A percentile compares a stretch with the other conserved stretches of the same genome.
Conservation (phyloP, 2,329 filamentous ascomycete species). For the Xylaria sp. region DNA sequence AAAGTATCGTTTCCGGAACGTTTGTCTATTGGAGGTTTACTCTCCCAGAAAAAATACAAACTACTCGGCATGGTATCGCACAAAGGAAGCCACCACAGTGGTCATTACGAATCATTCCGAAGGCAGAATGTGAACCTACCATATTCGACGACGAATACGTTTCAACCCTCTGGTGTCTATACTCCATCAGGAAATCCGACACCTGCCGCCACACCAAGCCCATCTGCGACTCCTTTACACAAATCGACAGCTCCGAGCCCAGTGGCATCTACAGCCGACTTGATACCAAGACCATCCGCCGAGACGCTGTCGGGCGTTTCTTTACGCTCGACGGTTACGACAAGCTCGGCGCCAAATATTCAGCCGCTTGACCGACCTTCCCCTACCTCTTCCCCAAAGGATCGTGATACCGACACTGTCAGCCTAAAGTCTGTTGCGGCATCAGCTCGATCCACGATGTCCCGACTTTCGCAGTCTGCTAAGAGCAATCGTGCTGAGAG, state of each 20-base stretch:
- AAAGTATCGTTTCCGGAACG: slow-evolving; percentile 93
- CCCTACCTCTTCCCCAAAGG: slow-evolving; percentile 47
- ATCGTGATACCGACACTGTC: slow-evolving; percentile 61
- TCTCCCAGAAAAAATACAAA: slow-evolving; percentile 83
- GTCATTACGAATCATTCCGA: slow-evolving; percentile 96
- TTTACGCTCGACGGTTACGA: slow-evolving; percentile 43
- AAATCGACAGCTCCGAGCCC: slow-evolving; percentile 56
- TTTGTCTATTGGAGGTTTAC: slow-evolving; percentile 82
- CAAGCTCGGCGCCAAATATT: slow-evolving; percentile 38
- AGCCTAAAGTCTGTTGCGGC: slow-evolving; percentile 68
- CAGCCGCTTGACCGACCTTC: slow-evolving; percentile 36
- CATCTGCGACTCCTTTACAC: slow-evolving; percentile 58
- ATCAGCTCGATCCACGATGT: slow-evolving; percentile 66
- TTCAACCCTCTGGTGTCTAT: slow-evolving; percentile 79
- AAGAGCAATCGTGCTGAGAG: slow-evolving; percentile 49
- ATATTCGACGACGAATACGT: slow-evolving; percentile 83
- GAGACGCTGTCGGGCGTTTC: slow-evolving; percentile 55
- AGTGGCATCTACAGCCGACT: slow-evolving; percentile 60
- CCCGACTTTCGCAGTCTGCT: slow-evolving; percentile 57
- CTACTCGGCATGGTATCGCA: slow-evolving; percentile 90
- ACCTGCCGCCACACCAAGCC: slow-evolving; percentile 55
- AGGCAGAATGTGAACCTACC: slow-evolving; percentile 83
- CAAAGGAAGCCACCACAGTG: slow-evolving; percentile 94
- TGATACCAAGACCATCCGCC: slow-evolving; percentile 55
- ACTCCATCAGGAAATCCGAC: slow-evolving; percentile 68